Evolutionary conservation across 129 eudicot species (phyloP).

Genomic region (Calendula officinalis): DNA sequence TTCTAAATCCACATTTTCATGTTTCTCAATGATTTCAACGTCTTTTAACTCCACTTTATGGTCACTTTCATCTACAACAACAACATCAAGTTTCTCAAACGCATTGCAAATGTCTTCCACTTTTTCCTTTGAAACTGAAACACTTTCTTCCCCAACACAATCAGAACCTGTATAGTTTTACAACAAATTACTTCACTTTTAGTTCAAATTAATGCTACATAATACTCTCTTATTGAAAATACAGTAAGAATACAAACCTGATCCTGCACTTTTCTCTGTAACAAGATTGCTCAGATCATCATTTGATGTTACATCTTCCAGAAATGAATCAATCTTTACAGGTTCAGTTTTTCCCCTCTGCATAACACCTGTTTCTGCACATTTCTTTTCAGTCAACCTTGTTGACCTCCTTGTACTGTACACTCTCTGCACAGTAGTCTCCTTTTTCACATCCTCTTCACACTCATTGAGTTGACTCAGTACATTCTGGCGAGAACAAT

Average conservation of each 20-base stretch:
- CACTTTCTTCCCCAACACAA: conserved; percentile 18
- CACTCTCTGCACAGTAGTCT: conserved; percentile 27
- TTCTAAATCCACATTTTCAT: not conserved
- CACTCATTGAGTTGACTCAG: conserved; percentile 27
- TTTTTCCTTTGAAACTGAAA: conserved; percentile 12
- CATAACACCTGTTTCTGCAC: conserved; percentile 1
- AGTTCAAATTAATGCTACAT: not conserved
- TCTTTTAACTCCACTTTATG: not conserved
- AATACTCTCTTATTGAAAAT: not conserved
- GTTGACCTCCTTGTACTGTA: conserved; percentile 60
- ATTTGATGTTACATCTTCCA: conserved; percentile 14
- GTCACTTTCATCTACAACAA: conserved; percentile 16
- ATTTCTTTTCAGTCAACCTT: conserved; percentile 46
- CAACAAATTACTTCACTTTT: not conserved
- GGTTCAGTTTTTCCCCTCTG: conserved; percentile 17
- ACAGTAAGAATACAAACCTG: not conserved
- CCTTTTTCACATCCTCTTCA: conserved; percentile 35
- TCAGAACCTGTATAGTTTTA: conserved; percentile 5
- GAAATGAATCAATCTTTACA: conserved; percentile 21
- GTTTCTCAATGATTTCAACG: conserved; percentile 6
- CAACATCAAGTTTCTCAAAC: conserved; percentile 18
- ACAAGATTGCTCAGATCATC: not conserved
- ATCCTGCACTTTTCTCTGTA: not conserved
- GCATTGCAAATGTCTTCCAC: conserved; percentile 19
- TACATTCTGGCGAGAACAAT: conserved; percentile 21